Percentiles rank a stretch among this genome's conserved stretches.
Conservation (phyloP, 768 basidiomycete genomes). For the Termitomyces sp. region DNA sequence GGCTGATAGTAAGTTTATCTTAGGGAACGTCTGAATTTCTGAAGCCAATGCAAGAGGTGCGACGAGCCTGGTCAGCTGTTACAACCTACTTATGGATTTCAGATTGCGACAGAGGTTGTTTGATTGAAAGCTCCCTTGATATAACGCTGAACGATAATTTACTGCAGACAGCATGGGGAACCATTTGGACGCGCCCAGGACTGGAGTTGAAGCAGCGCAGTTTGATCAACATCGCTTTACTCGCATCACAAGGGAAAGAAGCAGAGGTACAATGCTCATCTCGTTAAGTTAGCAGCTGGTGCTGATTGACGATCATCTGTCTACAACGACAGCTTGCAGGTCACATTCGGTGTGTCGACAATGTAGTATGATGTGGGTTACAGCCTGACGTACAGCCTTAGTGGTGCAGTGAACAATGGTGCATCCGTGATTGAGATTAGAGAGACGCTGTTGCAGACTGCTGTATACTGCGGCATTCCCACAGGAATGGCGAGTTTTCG, state of each 20-base stretch:
- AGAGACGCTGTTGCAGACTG: slow-evolving; percentile 36
- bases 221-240: slow-evolving; percentile 36
- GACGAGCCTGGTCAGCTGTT: neutral
- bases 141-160: neutral
- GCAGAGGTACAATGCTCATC: slow-evolving; percentile 28
- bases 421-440: slow-evolving; percentile 36
- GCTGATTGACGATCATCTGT: neutral
- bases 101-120: slow-evolving; percentile 33
- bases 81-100: neutral
- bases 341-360: slow-evolving; percentile 24
- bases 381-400: slow-evolving; percentile 7
- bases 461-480: slow-evolving; percentile 37
- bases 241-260: slow-evolving; percentile 36
- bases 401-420: slow-evolving; percentile 39
- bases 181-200: slow-evolving; percentile 41
- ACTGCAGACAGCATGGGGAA: slow-evolving; percentile 36
- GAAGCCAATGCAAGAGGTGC: slow-evolving; percentile 39
- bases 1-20: neutral
- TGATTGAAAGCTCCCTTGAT: neutral
- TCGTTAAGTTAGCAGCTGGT: neutral
- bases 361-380: neutral
- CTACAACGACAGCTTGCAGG: slow-evolving; percentile 24
- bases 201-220: slow-evolving; percentile 41
- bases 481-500: slow-evolving; percentile 37
- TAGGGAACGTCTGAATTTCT: slow-evolving; percentile 32